Evolutionary conservation across 257 asterid species (phyloP).

Genomic region (Penstemon eatonii): DNA sequence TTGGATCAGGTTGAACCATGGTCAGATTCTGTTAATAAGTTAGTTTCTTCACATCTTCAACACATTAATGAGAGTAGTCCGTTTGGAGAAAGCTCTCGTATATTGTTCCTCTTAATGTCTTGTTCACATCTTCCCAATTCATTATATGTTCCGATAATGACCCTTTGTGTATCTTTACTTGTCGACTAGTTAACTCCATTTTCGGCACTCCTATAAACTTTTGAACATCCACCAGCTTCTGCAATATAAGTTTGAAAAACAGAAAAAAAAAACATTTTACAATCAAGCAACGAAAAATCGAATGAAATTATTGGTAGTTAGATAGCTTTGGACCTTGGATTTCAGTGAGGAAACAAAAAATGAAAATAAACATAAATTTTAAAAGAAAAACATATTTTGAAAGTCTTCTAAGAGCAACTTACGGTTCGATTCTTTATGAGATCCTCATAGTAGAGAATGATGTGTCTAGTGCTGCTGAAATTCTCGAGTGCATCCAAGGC

Average conservation of each 20-base stretch:
- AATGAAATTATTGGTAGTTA: too few species aligned
- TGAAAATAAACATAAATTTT: background rate
- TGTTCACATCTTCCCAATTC: slow-evolving; percentile 79
- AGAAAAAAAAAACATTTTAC: too few species aligned
- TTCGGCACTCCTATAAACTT: slow-evolving; percentile 66
- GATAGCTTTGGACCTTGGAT: too few species aligned
- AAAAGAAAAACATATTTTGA: background rate
- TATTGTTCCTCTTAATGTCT: slow-evolving; percentile 62
- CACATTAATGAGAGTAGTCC: slow-evolving; percentile 46
- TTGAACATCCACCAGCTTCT: slow-evolving; percentile 73
- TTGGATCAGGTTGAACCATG: slow-evolving; percentile 10
- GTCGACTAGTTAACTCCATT: slow-evolving; percentile 70
- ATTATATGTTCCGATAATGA: slow-evolving; percentile 60
- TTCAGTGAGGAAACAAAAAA: too few species aligned
- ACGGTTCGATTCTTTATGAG: slow-evolving; percentile 72
- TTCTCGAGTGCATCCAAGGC: slow-evolving; percentile 53
- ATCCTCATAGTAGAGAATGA: slow-evolving; percentile 81
- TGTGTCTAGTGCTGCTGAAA: slow-evolving; percentile 71
- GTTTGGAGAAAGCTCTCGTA: slow-evolving; percentile 64
- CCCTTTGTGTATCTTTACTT: slow-evolving; percentile 91
- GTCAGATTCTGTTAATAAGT: slow-evolving; percentile 21
- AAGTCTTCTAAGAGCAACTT: slow-evolving; percentile 28
- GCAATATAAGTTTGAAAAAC: slow-evolving; percentile 4
- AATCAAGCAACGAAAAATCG: too few species aligned
- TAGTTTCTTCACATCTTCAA: slow-evolving; percentile 1